Conservation (phyloP, 2,329 filamentous ascomycete genomes). For the Akanthomyces lecanii region DNA sequence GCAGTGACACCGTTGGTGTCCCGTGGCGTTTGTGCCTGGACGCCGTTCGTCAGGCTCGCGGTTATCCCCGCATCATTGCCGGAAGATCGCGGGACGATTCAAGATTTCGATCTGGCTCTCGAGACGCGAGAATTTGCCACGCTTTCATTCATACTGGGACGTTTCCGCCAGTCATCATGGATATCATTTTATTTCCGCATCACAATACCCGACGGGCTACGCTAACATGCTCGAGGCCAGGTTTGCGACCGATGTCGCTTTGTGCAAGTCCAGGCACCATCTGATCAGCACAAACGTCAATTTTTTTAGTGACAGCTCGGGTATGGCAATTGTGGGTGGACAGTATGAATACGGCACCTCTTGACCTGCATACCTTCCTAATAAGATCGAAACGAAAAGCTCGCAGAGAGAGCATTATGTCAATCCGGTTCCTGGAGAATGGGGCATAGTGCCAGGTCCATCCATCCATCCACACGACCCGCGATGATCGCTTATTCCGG, state of each 20-base stretch:
- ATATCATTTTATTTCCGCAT: background rate
- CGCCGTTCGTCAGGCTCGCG: background rate
- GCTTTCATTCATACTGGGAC: background rate
- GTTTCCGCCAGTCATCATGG: background rate
- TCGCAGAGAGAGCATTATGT: background rate
- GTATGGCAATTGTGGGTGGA: background rate
- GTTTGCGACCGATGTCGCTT: background rate
- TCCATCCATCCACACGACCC: background rate
- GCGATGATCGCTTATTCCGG: background rate
- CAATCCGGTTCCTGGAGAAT: background rate
- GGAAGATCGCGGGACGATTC: background rate
- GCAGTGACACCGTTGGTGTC: background rate
- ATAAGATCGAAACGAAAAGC: background rate
- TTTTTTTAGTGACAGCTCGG: background rate
- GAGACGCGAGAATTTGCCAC: background rate
- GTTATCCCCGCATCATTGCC: slow-evolving; percentile 9
- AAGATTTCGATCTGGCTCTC: background rate
- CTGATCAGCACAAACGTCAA: background rate
- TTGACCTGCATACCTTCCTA: background rate
- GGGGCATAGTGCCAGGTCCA: background rate
- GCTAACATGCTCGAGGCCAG: too few species aligned
- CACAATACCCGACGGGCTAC: background rate
- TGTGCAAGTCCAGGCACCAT: background rate
- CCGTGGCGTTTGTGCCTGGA: background rate
- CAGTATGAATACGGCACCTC: background rate